phyloP scores from a whole-genome alignment of 2,329 filamentous ascomycete genomes.

The Cladosporium colombiae region DNA sequence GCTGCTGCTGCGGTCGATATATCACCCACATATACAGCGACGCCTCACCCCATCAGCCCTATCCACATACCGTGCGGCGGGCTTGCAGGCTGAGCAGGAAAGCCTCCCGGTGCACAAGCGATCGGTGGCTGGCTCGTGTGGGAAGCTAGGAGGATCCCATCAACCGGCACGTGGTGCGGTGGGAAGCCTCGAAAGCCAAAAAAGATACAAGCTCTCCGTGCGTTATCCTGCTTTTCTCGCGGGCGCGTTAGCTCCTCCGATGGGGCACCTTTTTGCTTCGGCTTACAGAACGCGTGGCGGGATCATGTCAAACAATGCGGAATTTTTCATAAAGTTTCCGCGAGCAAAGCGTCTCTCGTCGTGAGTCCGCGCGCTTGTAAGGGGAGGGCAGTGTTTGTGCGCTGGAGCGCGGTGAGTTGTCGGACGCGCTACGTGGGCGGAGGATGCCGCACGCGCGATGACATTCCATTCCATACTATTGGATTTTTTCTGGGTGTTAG shows the following conservation, averaged over 20 bases:
- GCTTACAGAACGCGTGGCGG: not conserved
- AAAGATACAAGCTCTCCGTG: not conserved
- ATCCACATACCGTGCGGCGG: not conserved
- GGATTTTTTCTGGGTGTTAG: not conserved
- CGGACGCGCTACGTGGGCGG: not conserved
- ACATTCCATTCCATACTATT: not conserved
- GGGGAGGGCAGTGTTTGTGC: not conserved
- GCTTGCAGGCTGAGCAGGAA: not conserved
- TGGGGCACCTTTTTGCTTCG: not conserved
- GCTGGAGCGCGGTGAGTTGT: not conserved
- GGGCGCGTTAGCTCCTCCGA: not conserved
- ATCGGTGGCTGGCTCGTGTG: not conserved
- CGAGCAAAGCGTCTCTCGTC: not conserved
- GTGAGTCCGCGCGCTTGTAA: not conserved
- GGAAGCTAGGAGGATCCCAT: not conserved
- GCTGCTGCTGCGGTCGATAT: not conserved
- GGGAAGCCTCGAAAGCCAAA: slow-evolving; percentile 5
- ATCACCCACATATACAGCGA: slow-evolving; percentile 1
- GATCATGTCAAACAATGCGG: not conserved
- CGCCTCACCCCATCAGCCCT: slow-evolving; percentile 7
- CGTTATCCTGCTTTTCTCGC: slow-evolving; percentile 1
- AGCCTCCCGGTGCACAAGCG: not conserved
- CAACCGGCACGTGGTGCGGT: slow-evolving; percentile 6
- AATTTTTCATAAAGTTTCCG: not conserved
- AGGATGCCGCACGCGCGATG: not conserved